phyloP scores from a whole-genome alignment of 345 rosid genomes.

The Eucalyptus pauciflora region DNA sequence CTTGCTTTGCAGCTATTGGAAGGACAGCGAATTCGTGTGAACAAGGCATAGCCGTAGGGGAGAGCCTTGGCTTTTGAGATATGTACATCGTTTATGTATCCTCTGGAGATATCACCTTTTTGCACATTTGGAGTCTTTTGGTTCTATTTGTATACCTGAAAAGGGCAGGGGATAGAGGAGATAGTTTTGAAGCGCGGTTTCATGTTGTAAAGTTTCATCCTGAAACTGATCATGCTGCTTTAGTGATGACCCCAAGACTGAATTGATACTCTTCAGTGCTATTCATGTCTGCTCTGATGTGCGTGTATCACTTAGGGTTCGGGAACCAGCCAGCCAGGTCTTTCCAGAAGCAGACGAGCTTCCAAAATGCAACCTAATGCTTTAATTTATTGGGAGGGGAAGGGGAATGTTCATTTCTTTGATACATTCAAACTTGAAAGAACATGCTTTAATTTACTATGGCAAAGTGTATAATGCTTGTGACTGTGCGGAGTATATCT shows the following conservation, averaged over 20 bases:
- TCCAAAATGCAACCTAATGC: background rate
- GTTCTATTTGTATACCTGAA: background rate
- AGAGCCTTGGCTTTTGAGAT: background rate
- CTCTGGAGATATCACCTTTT: background rate
- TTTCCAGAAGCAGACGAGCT: background rate
- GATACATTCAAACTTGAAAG: background rate
- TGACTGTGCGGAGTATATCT: background rate
- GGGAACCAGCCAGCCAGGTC: background rate
- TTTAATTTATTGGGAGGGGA: background rate
- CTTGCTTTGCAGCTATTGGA: conserved; percentile 48
- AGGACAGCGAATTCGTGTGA: conserved; percentile 79
- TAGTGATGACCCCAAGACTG: background rate
- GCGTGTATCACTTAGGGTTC: background rate
- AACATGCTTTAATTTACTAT: conserved; percentile 40
- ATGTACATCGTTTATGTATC: background rate
- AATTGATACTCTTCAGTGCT: background rate
- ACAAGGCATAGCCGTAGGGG: conserved; percentile 41
- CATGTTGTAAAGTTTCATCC: background rate
- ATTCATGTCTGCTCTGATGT: background rate
- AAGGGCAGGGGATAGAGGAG: background rate
- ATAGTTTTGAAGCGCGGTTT: background rate
- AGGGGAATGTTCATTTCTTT: background rate
- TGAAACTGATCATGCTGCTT: background rate
- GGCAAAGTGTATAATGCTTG: background rate
- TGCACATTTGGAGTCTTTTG: background rate